Evolutionary conservation across 2,329 filamentous ascomycete genomes (phyloP), one percentile per base, ranked within the genome.

Genomic region (Rutstroemia sydowiana): DNA sequence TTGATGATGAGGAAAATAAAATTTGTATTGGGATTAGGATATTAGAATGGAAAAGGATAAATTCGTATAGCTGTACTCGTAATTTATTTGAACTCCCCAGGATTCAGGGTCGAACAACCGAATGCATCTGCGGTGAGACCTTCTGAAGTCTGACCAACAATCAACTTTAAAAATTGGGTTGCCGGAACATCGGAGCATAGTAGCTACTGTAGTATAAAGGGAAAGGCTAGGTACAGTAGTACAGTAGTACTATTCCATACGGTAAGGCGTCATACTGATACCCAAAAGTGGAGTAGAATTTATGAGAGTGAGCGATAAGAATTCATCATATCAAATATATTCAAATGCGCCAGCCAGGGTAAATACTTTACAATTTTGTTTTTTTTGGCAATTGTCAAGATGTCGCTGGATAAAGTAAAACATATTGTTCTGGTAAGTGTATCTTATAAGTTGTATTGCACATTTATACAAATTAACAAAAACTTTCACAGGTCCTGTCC

Each of bases 351-450:
- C n/a, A n/a, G n/a, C n/a, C n/a, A n/a, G n/a, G n/a, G n/a, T n/a
- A n/a, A n/a, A n/a, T n/a, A n/a, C n/a, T n/a, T n/a, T n/a, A n/a
- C n/a, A n/a, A n/a, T n/a, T n/a, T n/a, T n/a, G n/a, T n/a, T n/a
- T n/a, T n/a, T n/a, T n/a, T n/a, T n/a, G n/a, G n/a, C n/a, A 45
- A 34, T 3, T 14, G 1, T 47, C 52, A 70, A 60, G 28, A 87
- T 86, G 82, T 85, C 82, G 55, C 75, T 87, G 26, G 69, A 78
- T 49, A 84, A 84, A 61, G 78, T 92, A 63, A 85, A 88, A 63
- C 83, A 91, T 66, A 85, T 93, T 57, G 75, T 90, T 58, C 78
- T 93, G 61, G 87, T 88, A 72, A 31, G 73, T 68, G 4, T 7
- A 45, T 45, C 31, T 23, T 2, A 20, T n/a, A n/a, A n/a, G n/a